A percentile compares a stretch with the other conserved stretches of the same genome.
phyloP scores from a whole-genome alignment of 805 yeast genomes.

The Helenozyma rhizophorensis region DNA sequence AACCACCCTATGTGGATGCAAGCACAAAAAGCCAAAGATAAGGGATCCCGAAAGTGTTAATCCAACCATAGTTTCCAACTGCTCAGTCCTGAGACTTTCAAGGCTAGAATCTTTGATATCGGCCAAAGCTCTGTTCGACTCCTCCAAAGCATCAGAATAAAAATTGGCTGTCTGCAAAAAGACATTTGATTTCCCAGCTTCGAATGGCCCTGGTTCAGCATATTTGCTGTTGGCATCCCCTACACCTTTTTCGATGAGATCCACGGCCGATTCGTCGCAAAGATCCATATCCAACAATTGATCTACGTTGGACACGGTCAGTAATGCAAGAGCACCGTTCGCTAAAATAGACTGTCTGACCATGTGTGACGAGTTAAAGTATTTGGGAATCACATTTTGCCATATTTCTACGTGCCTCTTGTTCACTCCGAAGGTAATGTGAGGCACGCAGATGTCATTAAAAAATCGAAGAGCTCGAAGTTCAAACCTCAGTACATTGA shows the following conservation, averaged over 20 bases:
- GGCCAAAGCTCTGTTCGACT: constrained; percentile 6
- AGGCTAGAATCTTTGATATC: constrained; percentile 1
- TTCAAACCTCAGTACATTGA: constrained; percentile 20
- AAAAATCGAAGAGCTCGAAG: constrained; percentile 25
- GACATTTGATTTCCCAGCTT: constrained; percentile 10
- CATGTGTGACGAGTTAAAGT: constrained; percentile 20
- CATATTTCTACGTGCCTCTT: constrained; percentile 20
- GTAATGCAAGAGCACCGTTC: constrained; percentile 21
- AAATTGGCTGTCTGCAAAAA: constrained; percentile 19
- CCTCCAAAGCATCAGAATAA: constrained; percentile 9
- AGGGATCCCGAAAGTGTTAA: constrained; percentile 14
- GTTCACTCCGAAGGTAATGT: constrained; percentile 23
- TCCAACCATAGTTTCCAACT: too few species aligned
- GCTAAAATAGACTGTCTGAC: constrained; percentile 23
- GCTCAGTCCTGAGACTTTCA: constrained; percentile 3
- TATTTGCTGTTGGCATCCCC: constrained; percentile 1
- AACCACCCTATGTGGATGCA: constrained; percentile 27
- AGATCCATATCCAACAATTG: constrained; percentile 2
- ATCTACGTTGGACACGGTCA: constrained; percentile 19
- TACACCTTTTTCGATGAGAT: neutral
- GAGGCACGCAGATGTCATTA: constrained; percentile 22
- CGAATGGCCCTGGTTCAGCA: constrained; percentile 7
- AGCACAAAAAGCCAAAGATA: constrained; percentile 25
- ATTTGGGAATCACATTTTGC: constrained; percentile 21
- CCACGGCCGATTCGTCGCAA: neutral